A percentile compares a stretch with the other conserved stretches of the same genome.
Evolutionary conservation across 345 rosid species (phyloP).

Genomic region (Hibiscus syriacus): DNA sequence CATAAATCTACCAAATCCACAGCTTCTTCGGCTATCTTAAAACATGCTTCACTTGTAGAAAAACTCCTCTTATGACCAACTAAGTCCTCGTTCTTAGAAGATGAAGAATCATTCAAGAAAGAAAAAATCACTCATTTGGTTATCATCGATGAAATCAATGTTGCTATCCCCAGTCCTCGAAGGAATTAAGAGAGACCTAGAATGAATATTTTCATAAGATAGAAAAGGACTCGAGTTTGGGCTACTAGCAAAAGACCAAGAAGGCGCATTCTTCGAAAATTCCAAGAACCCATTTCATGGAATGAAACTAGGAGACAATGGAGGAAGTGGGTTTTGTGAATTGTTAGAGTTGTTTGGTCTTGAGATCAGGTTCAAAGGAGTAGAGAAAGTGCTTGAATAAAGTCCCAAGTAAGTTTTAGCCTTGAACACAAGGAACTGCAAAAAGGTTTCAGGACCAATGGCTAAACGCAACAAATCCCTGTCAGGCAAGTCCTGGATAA

Average conservation of each 20-base stretch:
- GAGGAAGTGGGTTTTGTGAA: too few relatives aligned
- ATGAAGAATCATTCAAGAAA: conserved; percentile 60
- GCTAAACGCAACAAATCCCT: too few relatives aligned
- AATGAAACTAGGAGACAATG: too few relatives aligned
- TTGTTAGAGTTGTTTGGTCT: conserved; percentile 21
- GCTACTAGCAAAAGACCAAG: conserved; percentile 23
- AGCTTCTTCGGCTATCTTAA: conserved; percentile 38
- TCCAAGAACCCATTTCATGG: too few relatives aligned
- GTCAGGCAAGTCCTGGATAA: too few relatives aligned
- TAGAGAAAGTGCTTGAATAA: conserved; percentile 38
- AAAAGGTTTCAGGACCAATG: too few relatives aligned
- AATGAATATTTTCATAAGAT: conserved; percentile 38
- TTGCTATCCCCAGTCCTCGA: too few relatives aligned
- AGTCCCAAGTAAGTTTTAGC: too few relatives aligned
- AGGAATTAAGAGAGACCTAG: conserved; percentile 42
- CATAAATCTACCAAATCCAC: conserved; percentile 22
- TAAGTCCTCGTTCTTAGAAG: too few relatives aligned
- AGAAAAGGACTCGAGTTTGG: conserved; percentile 59
- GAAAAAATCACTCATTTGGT: conserved; percentile 57
- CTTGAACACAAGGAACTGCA: too few relatives aligned
- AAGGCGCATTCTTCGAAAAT: conserved; percentile 29
- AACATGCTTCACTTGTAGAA: conserved; percentile 67
- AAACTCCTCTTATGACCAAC: conserved; percentile 62
- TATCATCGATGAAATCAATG: conserved; percentile 54
- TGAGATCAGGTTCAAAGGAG: conserved; percentile 42